These are phyloP conservation scores for Raphanus hybrid DNA, from an alignment of 441 rosid species.

Conservation along the genomic window DNA sequence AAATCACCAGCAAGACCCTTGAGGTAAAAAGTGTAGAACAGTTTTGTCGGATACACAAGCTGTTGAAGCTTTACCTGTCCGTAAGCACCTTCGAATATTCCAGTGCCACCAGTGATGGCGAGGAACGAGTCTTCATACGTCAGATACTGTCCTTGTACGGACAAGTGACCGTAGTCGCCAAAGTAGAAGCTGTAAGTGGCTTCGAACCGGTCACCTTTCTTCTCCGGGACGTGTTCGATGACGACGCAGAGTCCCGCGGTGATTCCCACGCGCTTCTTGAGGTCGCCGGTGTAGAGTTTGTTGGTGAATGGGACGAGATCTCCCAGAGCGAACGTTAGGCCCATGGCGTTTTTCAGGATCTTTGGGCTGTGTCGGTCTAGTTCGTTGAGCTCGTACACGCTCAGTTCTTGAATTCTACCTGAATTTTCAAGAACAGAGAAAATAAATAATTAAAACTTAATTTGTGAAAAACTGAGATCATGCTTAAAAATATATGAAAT, in stretches of 20 bases:
- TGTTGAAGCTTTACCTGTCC: constrained; percentile 84
- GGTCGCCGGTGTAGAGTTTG: constrained; percentile 80
- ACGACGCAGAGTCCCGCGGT: constrained; percentile 77
- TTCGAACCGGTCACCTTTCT: constrained; percentile 83
- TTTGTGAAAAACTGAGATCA: background rate
- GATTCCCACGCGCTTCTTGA: constrained; percentile 74
- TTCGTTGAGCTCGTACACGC: constrained; percentile 84
- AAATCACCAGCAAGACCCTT: constrained; percentile 62
- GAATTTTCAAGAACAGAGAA: background rate
- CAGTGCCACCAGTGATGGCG: constrained; percentile 77
- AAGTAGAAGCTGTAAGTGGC: constrained; percentile 84
- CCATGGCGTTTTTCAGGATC: constrained; percentile 61
- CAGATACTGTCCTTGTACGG: constrained; percentile 79
- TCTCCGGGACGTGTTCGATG: constrained; percentile 72
- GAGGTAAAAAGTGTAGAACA: constrained; percentile 81
- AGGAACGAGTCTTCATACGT: constrained; percentile 83
- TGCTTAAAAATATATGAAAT: constrained; percentile 1
- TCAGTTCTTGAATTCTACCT: constrained; percentile 73
- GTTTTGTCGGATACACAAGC: constrained; percentile 75
- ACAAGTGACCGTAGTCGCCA: constrained; percentile 77
- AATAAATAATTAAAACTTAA: background rate
- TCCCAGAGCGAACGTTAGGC: constrained; percentile 60
- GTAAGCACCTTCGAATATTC: constrained; percentile 67
- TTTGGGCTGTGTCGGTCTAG: constrained; percentile 87
- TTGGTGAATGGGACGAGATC: constrained; percentile 92